Evolutionary conservation across 352 stramenopile genomes (phyloP).

Genomic region (Blastocystis sp.): DNA sequence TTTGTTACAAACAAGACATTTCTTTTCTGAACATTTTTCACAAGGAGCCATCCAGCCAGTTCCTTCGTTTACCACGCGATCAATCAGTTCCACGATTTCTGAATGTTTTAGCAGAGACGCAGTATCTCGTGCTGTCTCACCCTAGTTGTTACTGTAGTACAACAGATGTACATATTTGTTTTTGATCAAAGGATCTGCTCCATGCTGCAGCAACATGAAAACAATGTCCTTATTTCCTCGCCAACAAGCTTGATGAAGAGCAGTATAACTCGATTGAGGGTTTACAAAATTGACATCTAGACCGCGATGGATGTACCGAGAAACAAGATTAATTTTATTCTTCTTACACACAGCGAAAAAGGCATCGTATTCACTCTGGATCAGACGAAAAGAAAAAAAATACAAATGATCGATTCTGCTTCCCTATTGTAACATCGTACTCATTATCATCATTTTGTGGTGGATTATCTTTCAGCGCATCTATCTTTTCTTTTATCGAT

Average conservation of each 20-base stretch:
- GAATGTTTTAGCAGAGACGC: neutral
- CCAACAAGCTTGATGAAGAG: constrained; percentile 47
- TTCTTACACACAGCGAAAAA: constrained; percentile 46
- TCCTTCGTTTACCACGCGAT: neutral
- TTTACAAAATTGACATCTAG: constrained; percentile 35
- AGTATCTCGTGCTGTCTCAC: neutral
- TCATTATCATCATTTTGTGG: neutral
- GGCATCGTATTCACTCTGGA: constrained; percentile 17
- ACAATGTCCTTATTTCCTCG: constrained; percentile 50
- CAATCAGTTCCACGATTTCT: neutral
- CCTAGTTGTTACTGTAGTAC: neutral
- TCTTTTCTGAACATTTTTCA: neutral
- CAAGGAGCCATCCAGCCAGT: neutral
- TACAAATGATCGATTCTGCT: neutral
- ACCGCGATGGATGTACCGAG: constrained; percentile 17
- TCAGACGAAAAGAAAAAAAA: neutral
- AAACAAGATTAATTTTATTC: neutral
- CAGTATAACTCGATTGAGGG: constrained; percentile 57
- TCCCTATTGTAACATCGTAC: neutral
- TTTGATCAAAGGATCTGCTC: constrained; percentile 8
- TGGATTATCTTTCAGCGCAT: neutral
- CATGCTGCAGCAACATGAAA: neutral
- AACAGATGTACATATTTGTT: neutral
- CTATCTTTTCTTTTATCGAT: neutral
- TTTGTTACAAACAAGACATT: constrained; percentile 1